These are phyloP conservation scores for Mycena olivaceomarginata DNA, from an alignment of 768 basidiomycete genomes.

Conservation along the genomic window DNA sequence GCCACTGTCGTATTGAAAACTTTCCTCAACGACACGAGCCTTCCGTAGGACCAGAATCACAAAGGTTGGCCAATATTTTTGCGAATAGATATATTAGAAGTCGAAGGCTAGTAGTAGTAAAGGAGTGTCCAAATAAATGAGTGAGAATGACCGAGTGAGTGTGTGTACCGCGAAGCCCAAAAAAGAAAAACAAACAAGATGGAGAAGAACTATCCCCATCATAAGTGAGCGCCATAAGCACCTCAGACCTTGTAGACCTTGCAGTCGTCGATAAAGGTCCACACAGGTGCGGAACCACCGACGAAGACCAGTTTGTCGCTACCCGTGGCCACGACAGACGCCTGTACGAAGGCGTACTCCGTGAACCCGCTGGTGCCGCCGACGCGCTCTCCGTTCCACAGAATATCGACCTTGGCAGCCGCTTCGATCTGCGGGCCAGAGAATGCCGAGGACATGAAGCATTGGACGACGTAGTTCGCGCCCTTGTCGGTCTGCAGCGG, in stretches of 20 bases:
- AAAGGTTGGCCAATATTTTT: too few relatives aligned
- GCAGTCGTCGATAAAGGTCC: conserved; percentile 43
- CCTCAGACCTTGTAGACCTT: conserved; percentile 1
- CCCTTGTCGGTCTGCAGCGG: conserved; percentile 32
- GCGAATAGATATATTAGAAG: too few relatives aligned
- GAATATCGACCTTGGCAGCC: conserved; percentile 19
- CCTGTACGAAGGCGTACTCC: conserved; percentile 25
- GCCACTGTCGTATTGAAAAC: too few relatives aligned
- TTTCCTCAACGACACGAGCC: too few relatives aligned
- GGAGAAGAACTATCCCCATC: neutral
- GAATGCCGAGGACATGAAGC: conserved; percentile 37
- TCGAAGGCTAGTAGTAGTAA: neutral
- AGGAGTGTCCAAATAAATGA: neutral
- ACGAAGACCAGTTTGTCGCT: conserved; percentile 23
- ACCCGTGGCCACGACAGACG: conserved; percentile 33
- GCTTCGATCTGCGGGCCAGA: conserved; percentile 21
- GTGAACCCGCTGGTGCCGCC: conserved; percentile 21
- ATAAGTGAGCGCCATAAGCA: neutral
- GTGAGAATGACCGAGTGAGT: neutral
- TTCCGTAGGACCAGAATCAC: too few relatives aligned
- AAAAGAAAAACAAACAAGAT: neutral
- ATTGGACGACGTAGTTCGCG: conserved; percentile 34
- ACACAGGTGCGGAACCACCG: conserved; percentile 42
- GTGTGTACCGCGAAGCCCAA: neutral
- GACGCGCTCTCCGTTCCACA: conserved; percentile 31